Evolutionary conservation across 257 asterid species (phyloP).

Genomic region (Plantago major): DNA sequence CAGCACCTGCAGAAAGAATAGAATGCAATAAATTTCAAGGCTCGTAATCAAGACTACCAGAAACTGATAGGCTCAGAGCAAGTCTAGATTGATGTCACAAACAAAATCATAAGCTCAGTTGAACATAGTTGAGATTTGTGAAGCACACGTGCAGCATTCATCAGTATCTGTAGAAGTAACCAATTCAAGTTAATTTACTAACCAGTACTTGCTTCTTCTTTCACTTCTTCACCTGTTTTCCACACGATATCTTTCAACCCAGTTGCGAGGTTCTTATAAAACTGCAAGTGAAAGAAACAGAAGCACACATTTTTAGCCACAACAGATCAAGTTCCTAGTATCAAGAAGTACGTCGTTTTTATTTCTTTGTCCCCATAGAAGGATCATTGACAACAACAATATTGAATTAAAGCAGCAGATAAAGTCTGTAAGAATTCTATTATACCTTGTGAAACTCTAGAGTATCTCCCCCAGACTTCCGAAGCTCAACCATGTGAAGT

Average conservation of each 20-base stretch:
- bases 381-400: background rate
- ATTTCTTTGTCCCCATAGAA: background rate
- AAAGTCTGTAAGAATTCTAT: background rate
- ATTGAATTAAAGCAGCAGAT: background rate
- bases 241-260: conserved; percentile 94
- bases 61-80: background rate
- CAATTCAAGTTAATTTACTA: conserved; percentile 16
- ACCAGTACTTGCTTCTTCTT: conserved; percentile 42
- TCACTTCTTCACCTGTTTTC: conserved; percentile 59
- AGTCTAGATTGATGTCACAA: no score
- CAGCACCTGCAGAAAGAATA: conserved; percentile 22
- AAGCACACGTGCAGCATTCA: background rate
- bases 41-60: background rate
- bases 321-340: background rate
- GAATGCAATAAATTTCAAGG: background rate
- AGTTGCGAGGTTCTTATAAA: conserved; percentile 75
- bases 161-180: background rate
- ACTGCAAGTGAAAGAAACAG: conserved; percentile 36
- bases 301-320: background rate
- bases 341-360: background rate
- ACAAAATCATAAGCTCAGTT: no score
- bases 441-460: conserved; percentile 85
- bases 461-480: conserved; percentile 93
- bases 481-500: conserved; percentile 83
- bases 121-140: background rate